Conservation (phyloP, 2,329 filamentous ascomycete species). For the Fusarium annulatum region DNA sequence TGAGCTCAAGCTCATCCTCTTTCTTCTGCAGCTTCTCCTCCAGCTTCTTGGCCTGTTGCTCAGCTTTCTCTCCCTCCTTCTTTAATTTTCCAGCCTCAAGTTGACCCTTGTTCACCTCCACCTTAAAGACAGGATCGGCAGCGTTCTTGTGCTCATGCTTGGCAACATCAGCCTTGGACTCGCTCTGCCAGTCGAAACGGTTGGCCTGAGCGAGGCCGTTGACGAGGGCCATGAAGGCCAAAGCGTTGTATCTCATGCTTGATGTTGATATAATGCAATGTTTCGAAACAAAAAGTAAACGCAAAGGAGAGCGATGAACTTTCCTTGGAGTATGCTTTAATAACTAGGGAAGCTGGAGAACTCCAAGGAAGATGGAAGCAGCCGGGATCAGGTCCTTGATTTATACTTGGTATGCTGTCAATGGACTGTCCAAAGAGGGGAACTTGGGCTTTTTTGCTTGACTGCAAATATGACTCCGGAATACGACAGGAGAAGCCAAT, state of each 20-base stretch:
- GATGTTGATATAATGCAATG: neutral
- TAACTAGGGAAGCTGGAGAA: conserved; percentile 18
- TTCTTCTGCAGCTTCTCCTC: conserved; percentile 9
- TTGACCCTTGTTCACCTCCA: neutral
- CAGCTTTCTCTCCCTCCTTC: neutral
- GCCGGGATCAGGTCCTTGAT: conserved; percentile 5
- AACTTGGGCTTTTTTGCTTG: conserved; percentile 1
- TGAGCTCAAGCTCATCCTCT: conserved; percentile 1
- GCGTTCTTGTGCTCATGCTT: neutral
- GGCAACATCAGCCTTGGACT: conserved; percentile 3
- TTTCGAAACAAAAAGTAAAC: conserved; percentile 20
- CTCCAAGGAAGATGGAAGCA: neutral
- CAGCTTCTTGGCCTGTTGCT: neutral
- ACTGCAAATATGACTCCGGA: conserved; percentile 14
- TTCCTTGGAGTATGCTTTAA: neutral
- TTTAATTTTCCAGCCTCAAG: neutral
- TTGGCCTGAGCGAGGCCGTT: conserved; percentile 39
- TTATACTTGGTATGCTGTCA: conserved; percentile 26
- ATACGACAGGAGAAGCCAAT: conserved; percentile 12
- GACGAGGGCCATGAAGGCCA: conserved; percentile 41
- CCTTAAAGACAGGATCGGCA: neutral
- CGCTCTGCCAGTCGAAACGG: conserved; percentile 12
- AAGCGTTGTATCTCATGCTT: conserved; percentile 40
- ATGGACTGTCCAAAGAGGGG: neutral
- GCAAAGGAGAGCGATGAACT: conserved; percentile 6